Evolutionary conservation across 1,284 basidiomycete genomes (phyloP).

Genomic region (Coniophora puteana): DNA sequence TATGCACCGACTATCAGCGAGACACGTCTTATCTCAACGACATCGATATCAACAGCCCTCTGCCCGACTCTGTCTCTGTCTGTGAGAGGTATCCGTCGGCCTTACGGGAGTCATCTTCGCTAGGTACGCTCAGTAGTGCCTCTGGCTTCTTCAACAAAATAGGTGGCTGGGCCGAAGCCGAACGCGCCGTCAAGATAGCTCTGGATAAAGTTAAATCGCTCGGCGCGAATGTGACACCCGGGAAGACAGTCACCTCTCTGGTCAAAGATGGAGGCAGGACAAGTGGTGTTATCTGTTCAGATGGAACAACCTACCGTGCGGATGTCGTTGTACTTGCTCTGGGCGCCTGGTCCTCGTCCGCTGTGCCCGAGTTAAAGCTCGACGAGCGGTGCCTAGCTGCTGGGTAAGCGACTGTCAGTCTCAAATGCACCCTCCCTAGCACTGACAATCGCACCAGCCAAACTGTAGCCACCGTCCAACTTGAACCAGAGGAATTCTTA

Average conservation of each 20-base stretch:
- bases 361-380: conserved; percentile 60
- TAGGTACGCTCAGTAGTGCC: conserved; percentile 30
- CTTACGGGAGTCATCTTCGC: conserved; percentile 6
- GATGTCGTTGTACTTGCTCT: conserved; percentile 63
- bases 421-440: not conserved
- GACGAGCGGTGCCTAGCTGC: conserved; percentile 58
- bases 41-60: conserved; percentile 49
- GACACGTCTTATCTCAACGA: conserved; percentile 47
- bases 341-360: conserved; percentile 82
- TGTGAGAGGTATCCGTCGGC: conserved; percentile 25
- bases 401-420: conserved; percentile 46
- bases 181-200: conserved; percentile 59
- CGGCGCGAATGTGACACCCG: conserved; percentile 60
- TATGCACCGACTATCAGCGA: no score
- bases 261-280: conserved; percentile 40
- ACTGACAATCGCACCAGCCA: conserved; percentile 46
- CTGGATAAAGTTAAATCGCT: conserved; percentile 53
- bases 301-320: conserved; percentile 55
- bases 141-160: conserved; percentile 70
- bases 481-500: conserved; percentile 65
- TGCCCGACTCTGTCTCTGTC: conserved; percentile 28
- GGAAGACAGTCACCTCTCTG: conserved; percentile 54
- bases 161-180: conserved; percentile 85
- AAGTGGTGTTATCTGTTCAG: conserved; percentile 59
- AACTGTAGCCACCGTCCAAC: conserved; percentile 70